These are phyloP conservation scores for Fraxinus paxiana DNA, from an alignment of 305 asterid genomes.

Conservation along the genomic window DNA sequence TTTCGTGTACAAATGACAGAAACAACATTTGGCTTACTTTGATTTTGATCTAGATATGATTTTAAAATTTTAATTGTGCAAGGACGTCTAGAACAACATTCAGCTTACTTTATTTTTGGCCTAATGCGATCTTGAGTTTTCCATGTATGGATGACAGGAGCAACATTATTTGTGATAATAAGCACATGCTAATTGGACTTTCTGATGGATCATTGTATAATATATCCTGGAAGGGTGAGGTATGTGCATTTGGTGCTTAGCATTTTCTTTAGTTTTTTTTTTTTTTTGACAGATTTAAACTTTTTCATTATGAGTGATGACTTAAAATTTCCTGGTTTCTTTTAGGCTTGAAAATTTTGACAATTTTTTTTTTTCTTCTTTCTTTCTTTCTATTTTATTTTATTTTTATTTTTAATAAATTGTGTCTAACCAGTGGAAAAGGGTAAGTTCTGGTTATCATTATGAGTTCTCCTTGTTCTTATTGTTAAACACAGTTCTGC, in stretches of 20 bases:
- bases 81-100: neutral
- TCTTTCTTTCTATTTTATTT: neutral
- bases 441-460: constrained; percentile 10
- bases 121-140: constrained; percentile 11
- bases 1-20: constrained; percentile 10
- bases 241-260: constrained; percentile 37
- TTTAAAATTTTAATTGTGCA: neutral
- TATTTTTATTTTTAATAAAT: neutral
- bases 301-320: neutral
- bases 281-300: neutral
- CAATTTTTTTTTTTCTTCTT: neutral
- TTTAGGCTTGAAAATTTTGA: neutral
- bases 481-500: constrained; percentile 54
- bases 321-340: constrained; percentile 6
- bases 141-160: constrained; percentile 61
- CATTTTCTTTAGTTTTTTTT: neutral
- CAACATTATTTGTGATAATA: constrained; percentile 91
- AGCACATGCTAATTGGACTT: constrained; percentile 82
- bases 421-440: constrained; percentile 14
- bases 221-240: constrained; percentile 99
- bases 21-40: constrained; percentile 14
- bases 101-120: constrained; percentile 7
- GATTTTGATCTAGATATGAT: constrained; percentile 3
- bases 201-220: constrained; percentile 93
- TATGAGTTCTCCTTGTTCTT: constrained; percentile 7